A percentile compares a stretch with the other conserved stretches of the same genome.
Evolutionary conservation across 176 grass and related monocot species (phyloP).

Genomic region (Carex cristatella): DNA sequence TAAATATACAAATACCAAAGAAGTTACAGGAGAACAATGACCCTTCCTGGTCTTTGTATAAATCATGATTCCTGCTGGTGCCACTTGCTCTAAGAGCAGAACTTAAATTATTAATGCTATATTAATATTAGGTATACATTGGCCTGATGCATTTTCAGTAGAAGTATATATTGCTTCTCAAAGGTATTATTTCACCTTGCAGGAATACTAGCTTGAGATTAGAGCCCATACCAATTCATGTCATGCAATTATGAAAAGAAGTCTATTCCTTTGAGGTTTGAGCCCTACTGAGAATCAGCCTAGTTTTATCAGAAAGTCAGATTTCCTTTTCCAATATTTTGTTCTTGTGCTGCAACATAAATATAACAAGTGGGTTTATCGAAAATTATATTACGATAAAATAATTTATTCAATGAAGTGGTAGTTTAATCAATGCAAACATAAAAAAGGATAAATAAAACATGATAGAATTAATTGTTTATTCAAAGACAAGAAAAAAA

Average conservation of each 20-base stretch:
- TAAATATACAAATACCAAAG: neutral
- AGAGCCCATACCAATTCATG: conserved; percentile 20
- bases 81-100: neutral
- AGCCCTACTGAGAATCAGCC: neutral
- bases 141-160: neutral
- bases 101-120: neutral
- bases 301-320: too few species aligned
- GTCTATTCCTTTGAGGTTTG: conserved; percentile 9
- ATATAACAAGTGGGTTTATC: too few species aligned
- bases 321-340: too few species aligned
- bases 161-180: neutral
- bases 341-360: too few species aligned
- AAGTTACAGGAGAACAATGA: neutral
- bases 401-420: too few species aligned
- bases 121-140: neutral
- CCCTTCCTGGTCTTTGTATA: neutral
- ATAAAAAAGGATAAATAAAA: too few species aligned
- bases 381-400: too few species aligned
- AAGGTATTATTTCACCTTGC: neutral
- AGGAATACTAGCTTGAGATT: neutral
- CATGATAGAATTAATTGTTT: too few species aligned
- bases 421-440: too few species aligned
- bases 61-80: neutral
- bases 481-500: too few species aligned
- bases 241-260: conserved; percentile 22